Conservation (phyloP, 331 rosid genomes). For the Malus hybrid region DNA sequence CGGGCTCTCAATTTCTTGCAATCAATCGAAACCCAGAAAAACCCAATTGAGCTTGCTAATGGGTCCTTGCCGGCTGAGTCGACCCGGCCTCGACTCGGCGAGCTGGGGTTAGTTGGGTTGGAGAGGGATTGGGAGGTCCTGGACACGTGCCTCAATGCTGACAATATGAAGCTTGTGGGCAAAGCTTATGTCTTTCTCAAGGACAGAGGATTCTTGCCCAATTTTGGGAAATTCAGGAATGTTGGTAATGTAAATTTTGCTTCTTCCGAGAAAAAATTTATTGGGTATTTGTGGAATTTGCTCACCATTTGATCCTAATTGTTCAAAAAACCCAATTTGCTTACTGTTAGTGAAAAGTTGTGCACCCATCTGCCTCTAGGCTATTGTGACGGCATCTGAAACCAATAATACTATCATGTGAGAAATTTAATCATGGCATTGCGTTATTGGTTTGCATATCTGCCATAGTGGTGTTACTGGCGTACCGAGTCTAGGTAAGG, state of each 20-base stretch:
- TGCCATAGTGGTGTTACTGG: no score
- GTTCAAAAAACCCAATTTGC: neutral
- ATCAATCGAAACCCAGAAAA: conserved; percentile 34
- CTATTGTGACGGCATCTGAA: no score
- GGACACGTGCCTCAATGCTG: conserved; percentile 90
- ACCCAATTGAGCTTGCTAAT: conserved; percentile 22
- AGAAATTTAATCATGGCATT: no score
- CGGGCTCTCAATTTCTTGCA: conserved; percentile 68
- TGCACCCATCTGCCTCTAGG: neutral
- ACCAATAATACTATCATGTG: no score
- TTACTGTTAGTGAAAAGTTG: neutral
- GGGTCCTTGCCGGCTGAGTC: conserved; percentile 23
- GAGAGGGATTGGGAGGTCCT: conserved; percentile 92
- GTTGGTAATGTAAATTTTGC: conserved; percentile 44
- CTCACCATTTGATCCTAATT: neutral
- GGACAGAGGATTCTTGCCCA: conserved; percentile 77
- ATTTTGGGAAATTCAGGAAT: conserved; percentile 81
- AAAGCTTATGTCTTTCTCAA: conserved; percentile 69
- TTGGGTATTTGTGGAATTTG: neutral
- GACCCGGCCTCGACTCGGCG: conserved; percentile 38
- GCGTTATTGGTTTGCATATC: no score
- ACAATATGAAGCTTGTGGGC: conserved; percentile 84
- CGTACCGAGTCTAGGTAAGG: no score
- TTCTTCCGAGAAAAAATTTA: neutral
- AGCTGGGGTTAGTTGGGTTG: conserved; percentile 50